Evolutionary conservation across 1,284 basidiomycete species (phyloP).

Genomic region (Inonotus obliquus): DNA sequence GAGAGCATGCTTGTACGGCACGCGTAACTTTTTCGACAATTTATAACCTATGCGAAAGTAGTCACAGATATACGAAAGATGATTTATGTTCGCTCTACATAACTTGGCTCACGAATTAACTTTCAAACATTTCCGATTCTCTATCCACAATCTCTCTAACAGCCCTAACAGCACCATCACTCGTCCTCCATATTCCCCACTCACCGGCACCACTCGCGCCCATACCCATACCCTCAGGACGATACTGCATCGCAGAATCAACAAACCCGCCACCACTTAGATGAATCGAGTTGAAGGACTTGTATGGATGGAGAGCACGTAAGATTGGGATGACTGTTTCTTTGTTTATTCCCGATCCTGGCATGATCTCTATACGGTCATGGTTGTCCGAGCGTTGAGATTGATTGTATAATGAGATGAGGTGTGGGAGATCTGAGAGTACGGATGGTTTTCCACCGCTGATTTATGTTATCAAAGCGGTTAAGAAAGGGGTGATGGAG

Average conservation of each 20-base stretch:
- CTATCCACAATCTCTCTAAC: slow-evolving; percentile 47
- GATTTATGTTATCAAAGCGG: no score
- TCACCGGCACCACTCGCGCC: slow-evolving; percentile 49
- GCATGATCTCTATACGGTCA: slow-evolving; percentile 41
- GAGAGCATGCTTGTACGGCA: background rate
- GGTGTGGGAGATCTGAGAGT: slow-evolving; percentile 37
- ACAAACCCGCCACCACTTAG: background rate
- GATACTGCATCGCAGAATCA: slow-evolving; percentile 37
- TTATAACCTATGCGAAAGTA: background rate
- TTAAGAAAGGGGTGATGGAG: no score
- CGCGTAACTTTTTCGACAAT: background rate
- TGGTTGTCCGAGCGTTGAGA: slow-evolving; percentile 21
- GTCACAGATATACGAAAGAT: background rate
- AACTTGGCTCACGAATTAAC: no score
- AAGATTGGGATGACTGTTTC: slow-evolving; percentile 46
- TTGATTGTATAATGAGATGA: slow-evolving; percentile 37
- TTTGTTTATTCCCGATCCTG: slow-evolving; percentile 68
- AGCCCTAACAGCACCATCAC: slow-evolving; percentile 43
- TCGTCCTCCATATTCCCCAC: slow-evolving; percentile 65
- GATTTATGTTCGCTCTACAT: no score
- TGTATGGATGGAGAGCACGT: slow-evolving; percentile 41
- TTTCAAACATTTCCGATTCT: background rate
- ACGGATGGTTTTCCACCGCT: slow-evolving; percentile 33
- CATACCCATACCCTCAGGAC: slow-evolving; percentile 64
- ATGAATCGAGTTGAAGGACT: background rate